Evolutionary conservation across 2,329 filamentous ascomycete species (phyloP).

Genomic region (Boeremia lycopersici): DNA sequence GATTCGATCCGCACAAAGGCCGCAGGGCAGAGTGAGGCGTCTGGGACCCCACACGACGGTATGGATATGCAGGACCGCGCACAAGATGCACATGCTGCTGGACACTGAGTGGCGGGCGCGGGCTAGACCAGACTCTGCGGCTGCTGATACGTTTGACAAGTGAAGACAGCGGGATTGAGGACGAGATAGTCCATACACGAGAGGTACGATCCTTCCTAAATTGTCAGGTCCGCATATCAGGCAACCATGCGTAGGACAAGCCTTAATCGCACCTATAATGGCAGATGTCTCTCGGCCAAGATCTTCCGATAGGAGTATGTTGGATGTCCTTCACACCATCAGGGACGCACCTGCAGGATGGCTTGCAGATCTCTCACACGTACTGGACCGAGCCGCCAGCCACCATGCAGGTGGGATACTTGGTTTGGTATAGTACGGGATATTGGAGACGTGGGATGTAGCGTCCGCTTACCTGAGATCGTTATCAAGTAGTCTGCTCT

Average conservation of each 20-base stretch:
- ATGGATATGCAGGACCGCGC: conserved; percentile 2
- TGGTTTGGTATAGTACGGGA: neutral
- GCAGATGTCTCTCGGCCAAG: neutral
- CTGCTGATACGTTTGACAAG: neutral
- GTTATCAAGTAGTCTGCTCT: conserved; percentile 7
- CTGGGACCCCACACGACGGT: conserved; percentile 1
- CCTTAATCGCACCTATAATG: conserved; percentile 9
- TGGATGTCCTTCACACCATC: conserved; percentile 4
- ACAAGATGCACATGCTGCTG: neutral
- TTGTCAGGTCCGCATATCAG: conserved; percentile 2
- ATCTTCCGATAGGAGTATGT: conserved; percentile 1
- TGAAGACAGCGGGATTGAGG: neutral
- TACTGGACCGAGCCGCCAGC: conserved; percentile 11
- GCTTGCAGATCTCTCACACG: conserved; percentile 12
- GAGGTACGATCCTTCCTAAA: neutral
- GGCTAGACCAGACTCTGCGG: neutral
- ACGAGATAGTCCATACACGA: neutral
- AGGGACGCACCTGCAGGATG: conserved; percentile 3
- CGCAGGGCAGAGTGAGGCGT: conserved; percentile 9
- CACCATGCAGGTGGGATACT: neutral
- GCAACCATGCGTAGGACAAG: neutral
- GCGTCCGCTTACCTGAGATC: conserved; percentile 6
- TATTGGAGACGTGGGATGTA: conserved; percentile 5
- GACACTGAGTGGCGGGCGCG: neutral
- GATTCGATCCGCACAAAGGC: conserved; percentile 15